phyloP scores from a whole-genome alignment of 768 basidiomycete species.

The Boletus subparvulus region DNA sequence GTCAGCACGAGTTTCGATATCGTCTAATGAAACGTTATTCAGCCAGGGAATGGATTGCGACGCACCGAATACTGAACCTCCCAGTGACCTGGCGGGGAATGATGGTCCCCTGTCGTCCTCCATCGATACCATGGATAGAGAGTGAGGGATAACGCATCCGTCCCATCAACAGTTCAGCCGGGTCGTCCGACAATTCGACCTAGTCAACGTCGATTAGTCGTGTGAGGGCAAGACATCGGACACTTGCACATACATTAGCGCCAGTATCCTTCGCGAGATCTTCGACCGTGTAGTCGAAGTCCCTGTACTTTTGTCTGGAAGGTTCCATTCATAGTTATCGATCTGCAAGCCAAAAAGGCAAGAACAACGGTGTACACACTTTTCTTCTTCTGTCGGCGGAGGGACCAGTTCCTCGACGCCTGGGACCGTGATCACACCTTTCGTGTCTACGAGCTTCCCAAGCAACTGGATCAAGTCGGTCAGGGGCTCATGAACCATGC shows the following conservation, averaged over 20 bases:
- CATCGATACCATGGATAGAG: constrained; percentile 3
- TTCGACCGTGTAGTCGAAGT: not conserved
- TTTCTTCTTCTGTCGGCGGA: constrained; percentile 53
- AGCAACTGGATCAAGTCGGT: constrained; percentile 78
- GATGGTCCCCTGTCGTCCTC: constrained; percentile 1
- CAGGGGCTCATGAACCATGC: constrained; percentile 83
- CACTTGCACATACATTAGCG: not conserved
- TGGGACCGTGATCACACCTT: constrained; percentile 45
- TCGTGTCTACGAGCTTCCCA: constrained; percentile 69
- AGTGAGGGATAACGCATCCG: constrained; percentile 5
- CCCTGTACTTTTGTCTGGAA: not conserved
- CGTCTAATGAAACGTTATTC: not conserved
- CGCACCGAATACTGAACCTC: constrained; percentile 5
- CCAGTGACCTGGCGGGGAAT: not conserved
- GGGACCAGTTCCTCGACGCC: constrained; percentile 82
- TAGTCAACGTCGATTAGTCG: not conserved
- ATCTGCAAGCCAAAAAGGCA: too few relatives aligned
- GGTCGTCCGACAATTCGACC: constrained; percentile 5
- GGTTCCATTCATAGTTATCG: not conserved
- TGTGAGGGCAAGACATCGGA: not conserved
- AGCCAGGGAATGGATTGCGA: not conserved
- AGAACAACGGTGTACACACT: not conserved
- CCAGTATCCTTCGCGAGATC: constrained; percentile 6
- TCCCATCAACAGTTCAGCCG: constrained; percentile 2
- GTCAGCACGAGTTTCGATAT: not conserved